Percentiles rank a stretch among this genome's conserved stretches.
Conservation (phyloP, 305 asterid genomes). For the Salvia sclarea region DNA sequence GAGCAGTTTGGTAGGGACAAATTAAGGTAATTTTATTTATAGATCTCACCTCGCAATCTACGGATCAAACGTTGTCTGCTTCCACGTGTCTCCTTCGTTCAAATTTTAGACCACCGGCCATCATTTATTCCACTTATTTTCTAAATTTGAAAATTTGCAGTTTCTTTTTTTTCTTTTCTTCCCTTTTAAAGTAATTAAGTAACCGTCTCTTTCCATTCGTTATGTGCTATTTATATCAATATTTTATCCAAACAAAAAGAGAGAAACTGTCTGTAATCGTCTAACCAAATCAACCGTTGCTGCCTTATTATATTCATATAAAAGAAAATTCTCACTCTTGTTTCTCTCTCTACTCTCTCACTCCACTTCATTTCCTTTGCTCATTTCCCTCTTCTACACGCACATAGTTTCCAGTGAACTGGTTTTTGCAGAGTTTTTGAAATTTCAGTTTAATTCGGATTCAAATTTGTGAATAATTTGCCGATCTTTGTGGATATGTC, state of each 20-base stretch:
- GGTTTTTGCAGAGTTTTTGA: neutral
- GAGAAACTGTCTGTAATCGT: conserved; percentile 33
- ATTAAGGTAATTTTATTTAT: neutral
- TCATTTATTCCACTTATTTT: conserved; percentile 21
- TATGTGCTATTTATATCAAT: neutral
- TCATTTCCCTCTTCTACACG: neutral
- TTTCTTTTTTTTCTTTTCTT: neutral
- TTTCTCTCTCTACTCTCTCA: conserved; percentile 17
- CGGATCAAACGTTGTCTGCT: conserved; percentile 44
- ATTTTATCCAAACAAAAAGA: neutral
- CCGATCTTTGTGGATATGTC: conserved; percentile 34
- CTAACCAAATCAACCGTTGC: conserved; percentile 48
- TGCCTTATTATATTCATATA: neutral
- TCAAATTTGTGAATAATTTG: conserved; percentile 1
- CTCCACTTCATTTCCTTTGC: neutral
- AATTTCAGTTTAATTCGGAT: neutral
- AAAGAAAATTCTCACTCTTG: neutral
- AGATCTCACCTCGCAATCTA: conserved; percentile 47
- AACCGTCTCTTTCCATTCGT: neutral
- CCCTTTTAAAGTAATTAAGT: conserved; percentile 12
- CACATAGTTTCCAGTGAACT: conserved; percentile 10
- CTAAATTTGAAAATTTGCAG: no score
- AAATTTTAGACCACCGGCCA: conserved; percentile 39
- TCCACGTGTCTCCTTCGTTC: conserved; percentile 61
- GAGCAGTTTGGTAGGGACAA: conserved; percentile 21